A percentile compares a stretch with the other conserved stretches of the same genome.
Conservation (phyloP, 306 rosid species). For the Trichosanthes truncata region DNA sequence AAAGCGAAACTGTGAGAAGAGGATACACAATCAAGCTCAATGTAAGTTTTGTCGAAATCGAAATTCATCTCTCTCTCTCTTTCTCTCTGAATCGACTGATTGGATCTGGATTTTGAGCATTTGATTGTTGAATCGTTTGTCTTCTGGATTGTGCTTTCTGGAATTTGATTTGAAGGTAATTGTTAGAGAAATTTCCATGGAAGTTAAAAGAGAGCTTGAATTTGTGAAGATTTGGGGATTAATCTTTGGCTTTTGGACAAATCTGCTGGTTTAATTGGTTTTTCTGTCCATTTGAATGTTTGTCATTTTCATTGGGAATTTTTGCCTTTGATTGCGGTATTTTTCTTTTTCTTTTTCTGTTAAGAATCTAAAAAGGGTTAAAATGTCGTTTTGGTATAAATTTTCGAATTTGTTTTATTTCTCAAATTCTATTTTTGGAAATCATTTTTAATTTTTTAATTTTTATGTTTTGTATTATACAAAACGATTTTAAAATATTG, state of each 20-base stretch:
- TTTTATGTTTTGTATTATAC: too few species aligned
- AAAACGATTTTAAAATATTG: too few species aligned
- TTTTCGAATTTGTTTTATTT: not conserved
- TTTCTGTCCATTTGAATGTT: not conserved
- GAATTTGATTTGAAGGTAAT: not conserved
- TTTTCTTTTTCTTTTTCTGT: not conserved
- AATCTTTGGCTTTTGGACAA: not conserved
- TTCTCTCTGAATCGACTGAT: not conserved
- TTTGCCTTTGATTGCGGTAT: not conserved
- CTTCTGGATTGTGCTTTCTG: not conserved
- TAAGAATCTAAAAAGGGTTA: not conserved
- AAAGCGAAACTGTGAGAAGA: constrained; percentile 57
- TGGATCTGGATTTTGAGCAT: not conserved
- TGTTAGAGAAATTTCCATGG: not conserved
- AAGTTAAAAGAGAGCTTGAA: not conserved
- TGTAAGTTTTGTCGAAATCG: constrained; percentile 29
- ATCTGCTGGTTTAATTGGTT: not conserved
- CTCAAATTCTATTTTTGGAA: not conserved
- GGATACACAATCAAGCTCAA: constrained; percentile 62
- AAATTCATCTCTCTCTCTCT: not conserved
- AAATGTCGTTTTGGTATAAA: not conserved
- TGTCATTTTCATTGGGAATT: not conserved
- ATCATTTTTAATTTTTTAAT: too few species aligned
- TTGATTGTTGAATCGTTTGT: not conserved
- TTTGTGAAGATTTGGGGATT: not conserved